Conservation (phyloP, 495 filamentous ascomycete genomes). For the Aspergillus ostianus region DNA sequence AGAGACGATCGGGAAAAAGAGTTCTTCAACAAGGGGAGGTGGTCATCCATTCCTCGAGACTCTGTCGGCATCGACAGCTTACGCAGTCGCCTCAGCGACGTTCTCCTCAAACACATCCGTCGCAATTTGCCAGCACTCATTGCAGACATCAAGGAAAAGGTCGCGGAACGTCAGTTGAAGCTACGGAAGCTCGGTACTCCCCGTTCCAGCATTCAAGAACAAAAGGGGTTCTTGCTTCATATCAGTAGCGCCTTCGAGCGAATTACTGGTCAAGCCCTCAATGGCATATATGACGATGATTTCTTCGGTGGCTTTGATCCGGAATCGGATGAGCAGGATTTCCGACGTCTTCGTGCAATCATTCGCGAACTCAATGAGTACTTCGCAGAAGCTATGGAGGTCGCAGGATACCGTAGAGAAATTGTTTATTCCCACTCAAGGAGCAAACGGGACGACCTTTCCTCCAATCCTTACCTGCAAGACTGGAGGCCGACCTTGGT, state of each 20-base stretch:
- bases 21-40: conserved; percentile 36
- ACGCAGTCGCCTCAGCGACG: conserved; percentile 36
- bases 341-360: conserved; percentile 57
- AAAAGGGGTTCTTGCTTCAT: conserved; percentile 51
- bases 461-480: conserved; percentile 15
- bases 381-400: conserved; percentile 52
- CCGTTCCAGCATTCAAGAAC: conserved; percentile 48
- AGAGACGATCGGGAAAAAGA: conserved; percentile 29
- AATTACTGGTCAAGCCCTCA: conserved; percentile 48
- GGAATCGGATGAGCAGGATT: not conserved
- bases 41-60: conserved; percentile 29
- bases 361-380: conserved; percentile 56
- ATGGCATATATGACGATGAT: conserved; percentile 52
- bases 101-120: conserved; percentile 42
- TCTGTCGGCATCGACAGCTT: conserved; percentile 38
- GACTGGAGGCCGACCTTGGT: conserved; percentile 16
- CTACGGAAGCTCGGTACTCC: conserved; percentile 49
- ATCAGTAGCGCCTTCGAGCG: conserved; percentile 52
- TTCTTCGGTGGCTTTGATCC: conserved; percentile 52
- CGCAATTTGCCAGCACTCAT: conserved; percentile 37
- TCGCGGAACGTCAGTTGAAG: conserved; percentile 14
- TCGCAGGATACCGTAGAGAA: conserved; percentile 37
- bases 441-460: not conserved
- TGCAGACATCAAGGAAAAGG: conserved; percentile 28
- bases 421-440: conserved; percentile 3